Conservation (phyloP, 192 early-diverging fungal genomes). For the Dissophora globulifera region DNA sequence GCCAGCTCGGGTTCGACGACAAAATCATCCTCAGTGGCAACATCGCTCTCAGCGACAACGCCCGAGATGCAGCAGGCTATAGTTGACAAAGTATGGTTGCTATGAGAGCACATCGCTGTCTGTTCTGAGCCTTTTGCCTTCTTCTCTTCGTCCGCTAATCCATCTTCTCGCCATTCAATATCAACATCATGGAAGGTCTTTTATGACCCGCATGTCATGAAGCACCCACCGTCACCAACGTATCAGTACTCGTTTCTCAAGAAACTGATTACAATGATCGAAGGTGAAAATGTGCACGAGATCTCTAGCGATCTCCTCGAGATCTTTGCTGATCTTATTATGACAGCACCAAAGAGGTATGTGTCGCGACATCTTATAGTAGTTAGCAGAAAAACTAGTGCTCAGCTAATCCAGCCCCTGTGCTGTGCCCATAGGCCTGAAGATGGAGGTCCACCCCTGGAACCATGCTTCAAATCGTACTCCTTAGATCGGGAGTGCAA, state of each 20-base stretch:
- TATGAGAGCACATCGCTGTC: no score
- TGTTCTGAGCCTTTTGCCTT: no score
- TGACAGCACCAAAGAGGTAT: slow-evolving; percentile 39
- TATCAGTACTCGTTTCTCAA: slow-evolving; percentile 45
- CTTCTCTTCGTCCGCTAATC: no score
- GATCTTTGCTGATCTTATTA: slow-evolving; percentile 36
- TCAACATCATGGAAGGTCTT: no score
- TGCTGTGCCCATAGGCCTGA: slow-evolving; percentile 28
- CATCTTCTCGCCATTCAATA: no score
- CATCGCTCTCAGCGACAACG: slow-evolving; percentile 14
- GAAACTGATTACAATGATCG: slow-evolving; percentile 38
- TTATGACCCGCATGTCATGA: slow-evolving; percentile 28
- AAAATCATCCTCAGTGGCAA: no score
- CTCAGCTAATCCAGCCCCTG: no score
- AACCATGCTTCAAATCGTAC: slow-evolving; percentile 46
- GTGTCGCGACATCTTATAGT: neutral
- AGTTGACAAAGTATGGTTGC: slow-evolving; percentile 17
- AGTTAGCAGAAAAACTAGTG: neutral
- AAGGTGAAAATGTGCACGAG: slow-evolving; percentile 26
- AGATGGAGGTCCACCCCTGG: slow-evolving; percentile 38
- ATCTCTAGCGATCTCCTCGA: slow-evolving; percentile 34
- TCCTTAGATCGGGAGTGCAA: slow-evolving; percentile 23
- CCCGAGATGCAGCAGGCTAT: slow-evolving; percentile 40
- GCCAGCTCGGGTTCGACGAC: no score
- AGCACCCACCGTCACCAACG: slow-evolving; percentile 30